Conservation (phyloP, 2,329 filamentous ascomycete genomes). For the Didymella pinodella region DNA sequence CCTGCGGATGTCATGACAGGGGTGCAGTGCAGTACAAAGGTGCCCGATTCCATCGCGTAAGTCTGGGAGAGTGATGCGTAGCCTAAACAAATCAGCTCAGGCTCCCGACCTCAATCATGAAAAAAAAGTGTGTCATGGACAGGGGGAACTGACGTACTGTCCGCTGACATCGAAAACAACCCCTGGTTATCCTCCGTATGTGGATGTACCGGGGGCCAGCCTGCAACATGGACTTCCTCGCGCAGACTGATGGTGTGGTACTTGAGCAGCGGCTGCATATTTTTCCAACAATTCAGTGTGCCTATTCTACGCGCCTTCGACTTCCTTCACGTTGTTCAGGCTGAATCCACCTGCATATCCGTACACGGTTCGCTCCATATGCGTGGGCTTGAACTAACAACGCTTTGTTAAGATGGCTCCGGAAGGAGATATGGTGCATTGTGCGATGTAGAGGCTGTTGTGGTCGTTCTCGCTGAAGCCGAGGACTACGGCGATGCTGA, state of each 20-base stretch:
- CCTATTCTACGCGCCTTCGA: slow-evolving; percentile 39
- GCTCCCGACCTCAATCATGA: too few species aligned
- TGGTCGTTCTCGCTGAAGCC: slow-evolving; percentile 52
- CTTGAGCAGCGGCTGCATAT: slow-evolving; percentile 54
- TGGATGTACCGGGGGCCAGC: slow-evolving; percentile 52
- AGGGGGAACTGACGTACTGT: slow-evolving; percentile 30
- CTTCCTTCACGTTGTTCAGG: slow-evolving; percentile 47
- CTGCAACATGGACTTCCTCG: slow-evolving; percentile 53
- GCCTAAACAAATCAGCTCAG: slow-evolving; percentile 9
- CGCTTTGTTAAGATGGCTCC: slow-evolving; percentile 50
- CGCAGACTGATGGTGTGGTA: slow-evolving; percentile 51
- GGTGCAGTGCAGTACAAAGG: slow-evolving; percentile 64
- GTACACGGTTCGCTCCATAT: slow-evolving; percentile 56
- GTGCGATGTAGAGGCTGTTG: slow-evolving; percentile 53
- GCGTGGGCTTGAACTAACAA: slow-evolving; percentile 55
- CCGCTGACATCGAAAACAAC: slow-evolving; percentile 50
- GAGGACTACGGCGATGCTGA: slow-evolving; percentile 49
- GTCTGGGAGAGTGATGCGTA: slow-evolving; percentile 56
- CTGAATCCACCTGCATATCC: slow-evolving; percentile 50
- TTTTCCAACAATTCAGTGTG: slow-evolving; percentile 52
- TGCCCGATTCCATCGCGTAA: slow-evolving; percentile 64
- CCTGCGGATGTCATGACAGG: slow-evolving; percentile 57
- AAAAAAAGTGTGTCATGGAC: too few species aligned
- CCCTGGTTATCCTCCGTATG: slow-evolving; percentile 40
- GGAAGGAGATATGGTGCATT: slow-evolving; percentile 47